Evolutionary conservation across 495 filamentous ascomycete species (phyloP).

Genomic region (Aspergillus cavernicola): DNA sequence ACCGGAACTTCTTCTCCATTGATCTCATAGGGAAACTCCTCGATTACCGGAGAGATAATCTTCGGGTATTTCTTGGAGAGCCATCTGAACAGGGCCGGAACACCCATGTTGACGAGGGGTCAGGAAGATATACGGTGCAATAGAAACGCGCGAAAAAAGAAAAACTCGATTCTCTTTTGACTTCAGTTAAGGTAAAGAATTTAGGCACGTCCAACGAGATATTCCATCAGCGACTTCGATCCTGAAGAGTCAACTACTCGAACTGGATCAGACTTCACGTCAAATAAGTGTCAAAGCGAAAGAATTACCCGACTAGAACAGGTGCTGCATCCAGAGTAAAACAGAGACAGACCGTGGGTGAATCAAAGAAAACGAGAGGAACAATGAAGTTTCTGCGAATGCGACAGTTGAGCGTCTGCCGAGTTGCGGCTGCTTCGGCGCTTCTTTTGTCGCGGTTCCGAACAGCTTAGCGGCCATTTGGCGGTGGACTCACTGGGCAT

Average conservation of each 20-base stretch:
- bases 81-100: slow-evolving; percentile 91
- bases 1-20: slow-evolving; percentile 80
- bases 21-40: slow-evolving; percentile 74
- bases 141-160: neutral
- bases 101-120: slow-evolving; percentile 68
- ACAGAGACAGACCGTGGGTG: slow-evolving; percentile 7
- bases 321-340: slow-evolving; percentile 1
- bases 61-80: slow-evolving; percentile 94
- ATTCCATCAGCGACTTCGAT: slow-evolving; percentile 15
- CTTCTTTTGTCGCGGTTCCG: slow-evolving; percentile 29
- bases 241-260: neutral
- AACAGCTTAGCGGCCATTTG: slow-evolving; percentile 18
- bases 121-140: neutral
- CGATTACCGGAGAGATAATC: slow-evolving; percentile 86
- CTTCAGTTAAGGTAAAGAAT: slow-evolving; percentile 3
- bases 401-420: slow-evolving; percentile 11
- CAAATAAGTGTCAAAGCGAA: neutral
- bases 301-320: neutral
- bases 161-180: slow-evolving; percentile 6
- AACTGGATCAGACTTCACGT: neutral
- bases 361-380: neutral
- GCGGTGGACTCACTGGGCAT: slow-evolving; percentile 9
- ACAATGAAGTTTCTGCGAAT: slow-evolving; percentile 22
- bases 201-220: slow-evolving; percentile 9
- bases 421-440: slow-evolving; percentile 16